Evolutionary conservation across 1,284 basidiomycete species (phyloP).

Genomic region (Xerocomus amazonicus): DNA sequence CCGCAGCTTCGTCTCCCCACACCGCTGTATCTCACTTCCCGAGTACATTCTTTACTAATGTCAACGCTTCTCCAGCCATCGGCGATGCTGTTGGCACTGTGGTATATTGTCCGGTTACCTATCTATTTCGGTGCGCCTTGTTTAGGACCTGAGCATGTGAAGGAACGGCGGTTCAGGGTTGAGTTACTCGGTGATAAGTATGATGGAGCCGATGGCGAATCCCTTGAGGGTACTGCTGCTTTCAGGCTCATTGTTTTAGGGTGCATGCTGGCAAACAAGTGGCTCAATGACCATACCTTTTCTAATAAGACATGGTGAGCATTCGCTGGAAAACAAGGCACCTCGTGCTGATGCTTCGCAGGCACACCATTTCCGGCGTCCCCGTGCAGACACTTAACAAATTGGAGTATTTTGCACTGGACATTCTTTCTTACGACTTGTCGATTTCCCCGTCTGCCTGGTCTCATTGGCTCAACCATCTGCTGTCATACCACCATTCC

Average conservation of each 20-base stretch:
- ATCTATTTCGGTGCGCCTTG: constrained; percentile 54
- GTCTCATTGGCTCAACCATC: constrained; percentile 64
- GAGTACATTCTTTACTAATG: constrained; percentile 67
- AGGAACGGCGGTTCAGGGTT: constrained; percentile 60
- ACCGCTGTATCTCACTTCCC: constrained; percentile 48
- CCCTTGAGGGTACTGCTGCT: constrained; percentile 52
- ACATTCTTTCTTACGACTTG: constrained; percentile 65
- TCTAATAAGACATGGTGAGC: constrained; percentile 88
- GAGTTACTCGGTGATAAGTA: constrained; percentile 54
- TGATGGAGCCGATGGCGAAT: constrained; percentile 46
- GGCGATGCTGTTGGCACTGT: constrained; percentile 73
- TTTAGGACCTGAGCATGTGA: constrained; percentile 45
- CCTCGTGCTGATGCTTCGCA: constrained; percentile 29
- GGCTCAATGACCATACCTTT: constrained; percentile 90
- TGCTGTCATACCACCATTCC: constrained; percentile 61
- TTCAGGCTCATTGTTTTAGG: constrained; percentile 79
- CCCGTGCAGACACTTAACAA: constrained; percentile 65
- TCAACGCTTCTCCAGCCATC: constrained; percentile 81
- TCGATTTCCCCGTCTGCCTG: constrained; percentile 61
- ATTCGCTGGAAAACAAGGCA: neutral
- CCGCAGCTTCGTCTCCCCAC: constrained; percentile 39
- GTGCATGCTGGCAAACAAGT: constrained; percentile 87
- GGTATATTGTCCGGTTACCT: constrained; percentile 80
- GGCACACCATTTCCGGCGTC: constrained; percentile 76
- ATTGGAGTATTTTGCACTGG: constrained; percentile 65